Evolutionary conservation across 768 basidiomycete species (phyloP).

Genomic region (Chalciporus pseudorubinellus): DNA sequence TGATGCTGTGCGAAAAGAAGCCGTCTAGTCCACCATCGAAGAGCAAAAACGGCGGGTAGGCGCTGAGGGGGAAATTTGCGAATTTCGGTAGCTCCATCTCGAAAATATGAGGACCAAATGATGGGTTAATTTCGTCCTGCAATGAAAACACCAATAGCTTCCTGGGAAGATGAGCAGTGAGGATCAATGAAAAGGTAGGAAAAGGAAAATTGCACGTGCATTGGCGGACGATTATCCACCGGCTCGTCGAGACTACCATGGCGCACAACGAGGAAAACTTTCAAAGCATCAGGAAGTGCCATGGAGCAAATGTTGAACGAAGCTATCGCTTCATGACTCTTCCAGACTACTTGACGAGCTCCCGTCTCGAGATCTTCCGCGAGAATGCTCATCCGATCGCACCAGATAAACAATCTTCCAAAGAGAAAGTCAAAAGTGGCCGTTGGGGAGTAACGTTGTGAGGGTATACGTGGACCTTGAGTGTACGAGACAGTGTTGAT

Average conservation of each 20-base stretch:
- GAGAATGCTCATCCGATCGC: constrained; percentile 17
- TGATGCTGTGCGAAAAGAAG: no score
- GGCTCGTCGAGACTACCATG: no score
- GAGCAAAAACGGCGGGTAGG: neutral
- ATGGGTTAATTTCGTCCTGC: neutral
- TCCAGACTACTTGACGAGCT: constrained; percentile 19
- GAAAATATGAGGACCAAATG: neutral
- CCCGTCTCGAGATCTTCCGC: constrained; percentile 22
- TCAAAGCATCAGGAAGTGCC: no score
- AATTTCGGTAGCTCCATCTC: neutral
- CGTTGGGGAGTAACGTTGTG: constrained; percentile 14
- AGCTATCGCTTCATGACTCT: neutral
- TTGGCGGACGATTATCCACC: no score
- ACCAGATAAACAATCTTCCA: constrained; percentile 23
- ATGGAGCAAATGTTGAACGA: no score
- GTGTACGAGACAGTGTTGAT: constrained; percentile 8
- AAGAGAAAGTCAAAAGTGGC: constrained; percentile 22
- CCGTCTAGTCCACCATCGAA: no score
- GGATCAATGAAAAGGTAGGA: no score
- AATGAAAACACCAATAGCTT: neutral
- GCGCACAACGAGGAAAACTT: no score
- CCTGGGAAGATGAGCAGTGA: no score
- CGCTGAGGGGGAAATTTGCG: neutral
- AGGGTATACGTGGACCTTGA: constrained; percentile 17
- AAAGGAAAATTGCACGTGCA: no score